These are phyloP conservation scores for Hemerocallis citrina DNA, from an alignment of 106 monocot species.

Conservation along the genomic window DNA sequence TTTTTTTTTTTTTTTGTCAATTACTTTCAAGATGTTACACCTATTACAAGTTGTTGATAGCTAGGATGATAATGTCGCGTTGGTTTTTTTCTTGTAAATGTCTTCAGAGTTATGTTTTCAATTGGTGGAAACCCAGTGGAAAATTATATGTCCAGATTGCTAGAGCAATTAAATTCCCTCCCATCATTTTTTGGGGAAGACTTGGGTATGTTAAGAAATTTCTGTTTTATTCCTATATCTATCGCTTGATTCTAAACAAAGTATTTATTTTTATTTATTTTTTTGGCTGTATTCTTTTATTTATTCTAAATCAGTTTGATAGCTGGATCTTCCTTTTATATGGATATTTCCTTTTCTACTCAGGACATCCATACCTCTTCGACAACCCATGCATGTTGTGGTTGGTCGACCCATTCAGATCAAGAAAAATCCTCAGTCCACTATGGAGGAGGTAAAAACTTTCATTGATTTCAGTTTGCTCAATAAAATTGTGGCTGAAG, in stretches of 20 bases:
- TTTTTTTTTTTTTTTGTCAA: not conserved
- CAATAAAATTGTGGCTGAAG: too few relatives aligned
- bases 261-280: too few relatives aligned
- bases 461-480: too few relatives aligned
- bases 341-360: constrained; percentile 10
- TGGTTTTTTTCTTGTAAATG: not conserved
- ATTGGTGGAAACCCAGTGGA: constrained; percentile 75
- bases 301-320: too few relatives aligned
- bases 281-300: too few relatives aligned
- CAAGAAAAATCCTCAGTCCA: constrained; percentile 43
- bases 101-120: constrained; percentile 34
- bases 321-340: too few relatives aligned
- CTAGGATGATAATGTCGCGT: not conserved
- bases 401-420: constrained; percentile 56
- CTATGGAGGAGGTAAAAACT: constrained; percentile 59
- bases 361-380: constrained; percentile 52
- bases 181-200: constrained; percentile 27
- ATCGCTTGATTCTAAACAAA: too few relatives aligned
- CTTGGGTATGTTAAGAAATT: not conserved
- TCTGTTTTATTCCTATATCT: not conserved
- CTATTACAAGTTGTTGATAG: not conserved
- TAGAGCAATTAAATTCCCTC: constrained; percentile 12
- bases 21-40: not conserved
- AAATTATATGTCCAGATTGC: constrained; percentile 45
- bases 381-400: constrained; percentile 62